Base-by-base conservation (phyloP, 2,329 filamentous ascomycete species). In the Fusarium fracticaudum region DNA sequence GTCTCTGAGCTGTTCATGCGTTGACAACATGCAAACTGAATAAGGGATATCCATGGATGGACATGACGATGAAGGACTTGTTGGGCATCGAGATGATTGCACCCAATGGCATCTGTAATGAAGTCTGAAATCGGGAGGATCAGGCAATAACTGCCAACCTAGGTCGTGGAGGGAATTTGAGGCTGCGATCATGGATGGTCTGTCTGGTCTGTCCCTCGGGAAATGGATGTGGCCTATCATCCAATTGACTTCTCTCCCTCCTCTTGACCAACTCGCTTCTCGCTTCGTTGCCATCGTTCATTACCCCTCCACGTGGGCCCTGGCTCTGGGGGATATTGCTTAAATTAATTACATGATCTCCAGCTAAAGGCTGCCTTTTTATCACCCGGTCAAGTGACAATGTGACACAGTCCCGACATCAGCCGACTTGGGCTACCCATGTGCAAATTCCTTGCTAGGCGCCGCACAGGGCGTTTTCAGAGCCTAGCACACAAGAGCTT, bases 381-480 rank as follows among this genome's bases (percentile, higher is more conserved):
- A 48, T 64, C 61, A 60, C 71, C 58, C 37, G 71, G 71, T 57
- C 40, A 68, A 55, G 57, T 60, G 61, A 54, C 43, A 67, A 69
- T 61, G 60, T 70, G 47, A 69, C 48, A 72, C 58, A 58, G 67
- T 72, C 71, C 79, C 79, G 79, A 80, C 66, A 80, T 80, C 79
- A 80, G 79, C 79, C 79, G 79, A 80, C 66, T 62, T 68, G 29
- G 48, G 33, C 48, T 40, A 57, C 38, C 43, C 54, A 29, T 64
- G 72, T 74, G 72, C 50, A 31, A 75, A 75, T 72, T 58, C 44
- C 38, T 22, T 68, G 26, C 44, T 44, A 48, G 37, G 53, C 45
- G 41, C 40, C 31, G 60, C 67, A 67, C 58, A 60, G 67, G 57
- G 35, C 67, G 17, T 29, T 14, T 35, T 43, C 18, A 57, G 50